Percentiles rank a stretch among this genome's conserved stretches.
Conservation (phyloP, 148 eudicot species). For the Spergularia bocconei region DNA sequence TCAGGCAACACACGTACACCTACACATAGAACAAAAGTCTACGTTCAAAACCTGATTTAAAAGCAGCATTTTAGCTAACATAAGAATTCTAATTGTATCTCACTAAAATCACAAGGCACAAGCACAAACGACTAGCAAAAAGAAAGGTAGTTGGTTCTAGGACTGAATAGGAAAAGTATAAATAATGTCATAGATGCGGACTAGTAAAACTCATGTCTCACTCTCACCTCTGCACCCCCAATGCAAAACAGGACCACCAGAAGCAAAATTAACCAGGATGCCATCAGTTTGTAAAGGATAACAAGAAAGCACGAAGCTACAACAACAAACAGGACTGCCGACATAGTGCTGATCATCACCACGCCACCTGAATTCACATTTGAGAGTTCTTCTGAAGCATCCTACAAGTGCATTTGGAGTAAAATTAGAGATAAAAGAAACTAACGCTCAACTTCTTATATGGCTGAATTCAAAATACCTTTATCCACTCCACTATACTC, state of each 20-base stretch:
- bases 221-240: constrained; percentile 80
- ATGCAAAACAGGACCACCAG: constrained; percentile 85
- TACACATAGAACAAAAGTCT: too few relatives aligned
- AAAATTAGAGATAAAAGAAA: constrained; percentile 3
- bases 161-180: not conserved
- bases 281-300: constrained; percentile 65
- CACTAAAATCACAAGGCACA: too few relatives aligned
- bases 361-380: constrained; percentile 42
- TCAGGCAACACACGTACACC: too few relatives aligned
- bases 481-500: not conserved
- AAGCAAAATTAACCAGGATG: constrained; percentile 65
- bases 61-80: too few relatives aligned
- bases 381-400: constrained; percentile 52
- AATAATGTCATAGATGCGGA: not conserved
- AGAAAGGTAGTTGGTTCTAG: not conserved
- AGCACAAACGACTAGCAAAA: too few relatives aligned
- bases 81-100: too few relatives aligned
- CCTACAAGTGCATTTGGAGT: constrained; percentile 38
- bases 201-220: constrained; percentile 18
- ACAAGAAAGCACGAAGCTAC: constrained; percentile 80
- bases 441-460: not conserved
- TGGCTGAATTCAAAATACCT: not conserved
- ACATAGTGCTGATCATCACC: constrained; percentile 57
- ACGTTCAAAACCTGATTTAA: too few relatives aligned
- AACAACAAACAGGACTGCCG: constrained; percentile 69